Base-by-base conservation (phyloP, 2,329 filamentous ascomycete species). In the Xylariaceae sp. region DNA sequence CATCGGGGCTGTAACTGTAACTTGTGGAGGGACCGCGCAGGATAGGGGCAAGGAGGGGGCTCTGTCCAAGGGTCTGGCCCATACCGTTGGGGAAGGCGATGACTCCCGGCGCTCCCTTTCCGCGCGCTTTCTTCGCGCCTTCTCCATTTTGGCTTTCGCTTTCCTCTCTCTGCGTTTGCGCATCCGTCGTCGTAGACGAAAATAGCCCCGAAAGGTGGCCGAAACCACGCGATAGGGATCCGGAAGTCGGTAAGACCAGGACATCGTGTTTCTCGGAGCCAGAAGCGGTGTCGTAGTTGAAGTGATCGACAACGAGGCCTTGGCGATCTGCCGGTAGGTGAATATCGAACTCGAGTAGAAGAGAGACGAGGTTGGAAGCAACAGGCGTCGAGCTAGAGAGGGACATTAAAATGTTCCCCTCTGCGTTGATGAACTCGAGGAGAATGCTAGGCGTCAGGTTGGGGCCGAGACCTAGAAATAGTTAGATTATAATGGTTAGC, bases 1-100 rank as follows among this genome's bases (percentile, higher is more conserved):
- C 91, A 78, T 95, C 95, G 52, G 89, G 86, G 73, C 94, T 92
- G 80, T 96, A 96, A 72, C 84, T 89, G 77, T 99, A 99, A 58
- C 91, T 88, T 7, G 91, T 96, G 62, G 79, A 76, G 26, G 90
- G 87, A 45, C 91, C 92, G 64, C 86, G 86, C 55, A 99, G 75
- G 62, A 99, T 81, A 12, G 94, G 90, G 19, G 86, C 80, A 53
- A 97, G 77, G 26, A 96, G 81, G 50, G 88, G 82, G 64, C 87
- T 81, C 62, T 86, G 80, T 62, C 92, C 91, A 47, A 99, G 80
- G 50, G 83, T 80, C 72, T 96, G 92, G 65, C 89, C 91, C 54
- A 91, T 83, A 50, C 85, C 84, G 64, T 81, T 84, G 26, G 92
- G 91, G 64, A 96, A 83, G n/a, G 91, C 89, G 64, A 99, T 73